phyloP scores from a whole-genome alignment of 225 moss, liverwort and hornwort genomes.

The Thuidium tamariscinum region DNA sequence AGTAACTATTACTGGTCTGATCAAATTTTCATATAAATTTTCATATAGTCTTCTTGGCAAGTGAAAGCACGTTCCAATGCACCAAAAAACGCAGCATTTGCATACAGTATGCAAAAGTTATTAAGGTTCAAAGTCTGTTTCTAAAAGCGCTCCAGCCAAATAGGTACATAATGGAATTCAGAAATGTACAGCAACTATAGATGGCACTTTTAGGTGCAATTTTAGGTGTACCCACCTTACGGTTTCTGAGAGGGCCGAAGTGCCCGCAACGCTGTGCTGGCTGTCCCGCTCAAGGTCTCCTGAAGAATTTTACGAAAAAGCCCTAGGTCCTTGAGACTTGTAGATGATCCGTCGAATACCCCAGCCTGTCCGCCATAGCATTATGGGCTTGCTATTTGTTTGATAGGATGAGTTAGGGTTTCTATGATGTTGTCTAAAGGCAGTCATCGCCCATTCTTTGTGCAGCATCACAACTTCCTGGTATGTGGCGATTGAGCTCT shows the following conservation, averaged over 20 bases:
- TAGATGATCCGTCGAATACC: neutral
- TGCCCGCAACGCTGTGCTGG: neutral
- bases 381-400: neutral
- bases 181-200: too few relatives aligned
- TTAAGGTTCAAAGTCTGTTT: too few relatives aligned
- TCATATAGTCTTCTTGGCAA: too few relatives aligned
- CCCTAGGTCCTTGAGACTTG: neutral
- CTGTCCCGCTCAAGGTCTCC: neutral
- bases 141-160: too few relatives aligned
- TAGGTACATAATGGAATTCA: too few relatives aligned
- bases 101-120: too few relatives aligned
- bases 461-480: constrained; percentile 62
- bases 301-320: neutral
- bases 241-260: neutral
- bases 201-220: too few relatives aligned
- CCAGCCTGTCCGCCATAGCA: neutral
- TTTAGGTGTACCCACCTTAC: too few relatives aligned
- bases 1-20: too few relatives aligned
- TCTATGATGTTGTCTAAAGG: neutral
- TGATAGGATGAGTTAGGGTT: neutral
- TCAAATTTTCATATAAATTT: too few relatives aligned
- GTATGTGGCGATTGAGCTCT: constrained; percentile 81
- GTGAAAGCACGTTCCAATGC: too few relatives aligned
- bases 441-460: neutral
- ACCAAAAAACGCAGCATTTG: too few relatives aligned